These are phyloP conservation scores for Castanea mollissima DNA, from an alignment of 306 rosid species.

Conservation along the genomic window DNA sequence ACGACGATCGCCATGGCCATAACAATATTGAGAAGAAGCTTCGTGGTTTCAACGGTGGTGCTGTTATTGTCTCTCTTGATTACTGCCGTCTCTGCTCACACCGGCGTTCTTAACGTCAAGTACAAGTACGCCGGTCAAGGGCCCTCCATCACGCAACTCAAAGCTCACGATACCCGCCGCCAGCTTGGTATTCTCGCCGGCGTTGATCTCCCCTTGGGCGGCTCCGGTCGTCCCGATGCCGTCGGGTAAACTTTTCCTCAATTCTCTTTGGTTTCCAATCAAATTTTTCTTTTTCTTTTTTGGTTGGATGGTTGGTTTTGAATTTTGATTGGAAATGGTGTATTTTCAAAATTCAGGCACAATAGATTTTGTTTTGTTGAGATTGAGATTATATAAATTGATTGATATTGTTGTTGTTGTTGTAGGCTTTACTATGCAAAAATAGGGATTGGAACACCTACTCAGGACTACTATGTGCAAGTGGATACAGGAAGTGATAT, in stretches of 20 bases:
- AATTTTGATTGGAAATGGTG: no score
- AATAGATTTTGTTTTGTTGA: no score
- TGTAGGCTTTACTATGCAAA: constrained; percentile 92
- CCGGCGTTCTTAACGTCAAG: constrained; percentile 80
- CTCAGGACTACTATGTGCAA: constrained; percentile 81
- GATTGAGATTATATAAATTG: not conserved
- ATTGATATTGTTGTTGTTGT: constrained; percentile 12
- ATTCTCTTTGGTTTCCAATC: not conserved
- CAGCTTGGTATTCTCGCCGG: constrained; percentile 80
- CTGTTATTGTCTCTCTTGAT: constrained; percentile 25
- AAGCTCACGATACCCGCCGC: constrained; percentile 84
- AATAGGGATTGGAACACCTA: constrained; percentile 96
- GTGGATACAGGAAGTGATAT: constrained; percentile 97
- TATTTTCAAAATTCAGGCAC: no score
- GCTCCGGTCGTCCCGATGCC: constrained; percentile 87
- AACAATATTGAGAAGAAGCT: not conserved
- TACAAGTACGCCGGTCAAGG: constrained; percentile 69
- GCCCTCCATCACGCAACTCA: constrained; percentile 61
- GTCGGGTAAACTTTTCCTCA: constrained; percentile 54
- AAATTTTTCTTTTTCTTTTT: no score
- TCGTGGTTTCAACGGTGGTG: not conserved
- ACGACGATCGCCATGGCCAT: constrained; percentile 2
- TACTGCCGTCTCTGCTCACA: constrained; percentile 34
- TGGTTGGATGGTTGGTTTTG: no score
- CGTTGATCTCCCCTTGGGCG: constrained; percentile 92